Conservation (phyloP, 2,329 filamentous ascomycete species). For the Colletotrichum abscissum region DNA sequence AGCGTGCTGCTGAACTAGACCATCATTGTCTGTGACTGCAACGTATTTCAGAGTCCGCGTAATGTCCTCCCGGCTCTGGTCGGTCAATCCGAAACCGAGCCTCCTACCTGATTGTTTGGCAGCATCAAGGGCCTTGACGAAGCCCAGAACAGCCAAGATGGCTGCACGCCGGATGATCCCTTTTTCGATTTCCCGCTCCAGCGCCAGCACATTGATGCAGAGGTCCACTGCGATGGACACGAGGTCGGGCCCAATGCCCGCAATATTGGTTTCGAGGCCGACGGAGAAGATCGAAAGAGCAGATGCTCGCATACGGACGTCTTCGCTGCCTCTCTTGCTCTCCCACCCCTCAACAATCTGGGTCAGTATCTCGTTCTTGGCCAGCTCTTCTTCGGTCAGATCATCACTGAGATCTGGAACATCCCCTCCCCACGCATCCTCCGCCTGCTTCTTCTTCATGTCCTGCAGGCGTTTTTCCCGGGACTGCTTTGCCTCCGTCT, state of each 20-base stretch:
- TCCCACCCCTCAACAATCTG: slow-evolving; percentile 38
- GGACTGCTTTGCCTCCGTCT: slow-evolving; percentile 67
- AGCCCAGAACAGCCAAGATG: slow-evolving; percentile 70
- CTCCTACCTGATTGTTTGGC: slow-evolving; percentile 58
- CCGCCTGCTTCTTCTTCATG: slow-evolving; percentile 61
- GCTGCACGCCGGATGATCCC: slow-evolving; percentile 76
- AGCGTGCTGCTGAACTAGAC: slow-evolving; percentile 75
- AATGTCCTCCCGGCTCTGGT: slow-evolving; percentile 70
- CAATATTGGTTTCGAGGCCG: slow-evolving; percentile 70
- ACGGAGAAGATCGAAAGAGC: slow-evolving; percentile 73
- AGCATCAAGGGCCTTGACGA: slow-evolving; percentile 69
- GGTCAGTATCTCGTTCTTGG: slow-evolving; percentile 59
- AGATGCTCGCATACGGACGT: slow-evolving; percentile 74
- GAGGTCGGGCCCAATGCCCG: slow-evolving; percentile 63
- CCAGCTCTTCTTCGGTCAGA: slow-evolving; percentile 54
- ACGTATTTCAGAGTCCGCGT: slow-evolving; percentile 71
- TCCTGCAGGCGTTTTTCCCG: slow-evolving; percentile 61
- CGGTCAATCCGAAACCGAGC: slow-evolving; percentile 65
- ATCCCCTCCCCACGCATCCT: slow-evolving; percentile 66
- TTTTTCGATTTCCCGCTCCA: slow-evolving; percentile 70
- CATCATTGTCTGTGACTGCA: slow-evolving; percentile 74
- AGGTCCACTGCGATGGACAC: slow-evolving; percentile 71
- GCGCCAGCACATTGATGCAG: slow-evolving; percentile 68
- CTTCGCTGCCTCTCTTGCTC: slow-evolving; percentile 36
- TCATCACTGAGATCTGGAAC: slow-evolving; percentile 61